Conservation (phyloP, 2,329 filamentous ascomycete species). For the Pyricularia sp. region DNA sequence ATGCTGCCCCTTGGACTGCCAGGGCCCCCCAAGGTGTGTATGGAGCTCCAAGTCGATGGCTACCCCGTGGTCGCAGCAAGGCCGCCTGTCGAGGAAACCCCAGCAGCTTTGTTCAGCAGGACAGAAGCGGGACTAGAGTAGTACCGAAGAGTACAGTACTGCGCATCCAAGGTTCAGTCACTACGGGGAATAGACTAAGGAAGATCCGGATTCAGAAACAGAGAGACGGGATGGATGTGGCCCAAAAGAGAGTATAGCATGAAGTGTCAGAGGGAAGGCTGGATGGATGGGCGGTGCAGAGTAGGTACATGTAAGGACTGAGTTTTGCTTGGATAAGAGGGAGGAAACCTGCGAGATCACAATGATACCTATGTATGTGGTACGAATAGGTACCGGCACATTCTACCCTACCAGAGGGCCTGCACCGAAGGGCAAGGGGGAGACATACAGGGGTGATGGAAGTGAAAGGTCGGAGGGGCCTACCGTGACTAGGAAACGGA, state of each 20-base stretch:
- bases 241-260: background rate
- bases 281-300: background rate
- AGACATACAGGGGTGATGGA: constrained; percentile 7
- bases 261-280: background rate
- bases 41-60: constrained; percentile 23
- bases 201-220: constrained; percentile 31
- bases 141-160: constrained; percentile 31
- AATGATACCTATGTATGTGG: constrained; percentile 8
- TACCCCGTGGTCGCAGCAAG: constrained; percentile 29
- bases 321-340: background rate
- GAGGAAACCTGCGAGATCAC: background rate
- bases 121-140: constrained; percentile 33
- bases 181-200: constrained; percentile 21
- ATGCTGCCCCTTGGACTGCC: constrained; percentile 26
- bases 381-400: background rate
- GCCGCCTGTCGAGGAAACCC: constrained; percentile 27
- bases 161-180: constrained; percentile 17
- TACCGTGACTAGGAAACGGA: constrained; percentile 1
- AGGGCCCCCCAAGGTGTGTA: constrained; percentile 28
- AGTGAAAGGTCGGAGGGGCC: constrained; percentile 8
- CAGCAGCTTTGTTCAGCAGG: constrained; percentile 24
- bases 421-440: constrained; percentile 9
- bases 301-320: background rate
- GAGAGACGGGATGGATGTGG: background rate
- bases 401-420: background rate